Base-by-base conservation (phyloP, 1,284 basidiomycete species). In the Termitomyces sp. region DNA sequence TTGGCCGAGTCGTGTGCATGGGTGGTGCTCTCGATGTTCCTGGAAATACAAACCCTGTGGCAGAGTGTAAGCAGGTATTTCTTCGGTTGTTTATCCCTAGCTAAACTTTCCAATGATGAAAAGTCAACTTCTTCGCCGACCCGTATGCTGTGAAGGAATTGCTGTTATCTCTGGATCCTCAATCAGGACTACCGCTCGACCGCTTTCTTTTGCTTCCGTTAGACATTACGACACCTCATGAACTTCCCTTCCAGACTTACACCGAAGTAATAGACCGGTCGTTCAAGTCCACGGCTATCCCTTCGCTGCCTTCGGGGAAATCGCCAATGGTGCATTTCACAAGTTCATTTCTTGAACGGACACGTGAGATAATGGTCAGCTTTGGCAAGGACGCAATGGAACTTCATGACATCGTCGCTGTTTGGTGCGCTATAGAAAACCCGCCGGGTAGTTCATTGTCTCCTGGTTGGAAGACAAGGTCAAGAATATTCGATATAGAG, bases 21-120 rank as follows among this genome's bases (percentile, higher is more conserved):
- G 96, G 95, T n/a, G 95, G 94, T n/a, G 87, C 92, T 1, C 71
- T 98, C 30, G 94, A 98, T 61, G 90, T 92, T 17, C 93, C 94
- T 0, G 95, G 95, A 2, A 98, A 98, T 66, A 92, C 88, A 0
- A 85, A 79, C 13, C 83, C 92, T 3, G 78, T 83, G 0, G 88
- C 92, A 54, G 94, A 96, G 69, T 92, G 89, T 88, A 64, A 60
- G 68, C 62, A 40, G 41, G 26, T 28, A 41, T 31, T 46, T 49
- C 31, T 49, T 59, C 49, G 21, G 39, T 46, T 15, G 15, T 62
- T 36, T 47, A 39, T 30, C 6, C 2, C 12, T 44, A 10, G 42
- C 50, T 61, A 21, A 62, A 28, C 31, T 55, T 24, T 19, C 7
- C 54, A 6, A 47, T n/a, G 34, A 53, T 53, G 15, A 21, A 24